Percentiles rank a stretch among this genome's conserved stretches.
Evolutionary conservation across 306 rosid genomes (phyloP).

Genomic region (Begonia loranthoides): DNA sequence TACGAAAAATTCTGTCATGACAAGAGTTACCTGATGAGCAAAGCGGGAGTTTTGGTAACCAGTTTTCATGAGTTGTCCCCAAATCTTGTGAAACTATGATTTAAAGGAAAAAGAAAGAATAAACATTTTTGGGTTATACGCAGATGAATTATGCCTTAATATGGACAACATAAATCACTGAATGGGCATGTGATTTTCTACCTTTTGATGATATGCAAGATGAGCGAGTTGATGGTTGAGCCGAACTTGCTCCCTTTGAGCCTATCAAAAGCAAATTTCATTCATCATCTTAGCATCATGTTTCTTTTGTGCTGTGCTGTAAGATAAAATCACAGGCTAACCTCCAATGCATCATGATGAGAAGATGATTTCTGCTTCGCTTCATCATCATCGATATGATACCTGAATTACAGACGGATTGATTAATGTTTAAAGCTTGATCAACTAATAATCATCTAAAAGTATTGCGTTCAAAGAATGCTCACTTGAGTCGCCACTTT

Average conservation of each 20-base stretch:
- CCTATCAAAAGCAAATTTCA: conserved; percentile 26
- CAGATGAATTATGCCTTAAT: too few species aligned
- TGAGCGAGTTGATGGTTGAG: conserved; percentile 54
- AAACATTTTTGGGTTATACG: too few species aligned
- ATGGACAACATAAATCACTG: too few species aligned
- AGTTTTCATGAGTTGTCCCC: conserved; percentile 99
- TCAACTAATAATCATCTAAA: background rate
- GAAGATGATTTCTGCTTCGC: conserved; percentile 31
- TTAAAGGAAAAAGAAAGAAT: background rate
- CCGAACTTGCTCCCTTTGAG: conserved; percentile 46
- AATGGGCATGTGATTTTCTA: conserved; percentile 4
- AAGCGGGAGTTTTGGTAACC: conserved; percentile 97
- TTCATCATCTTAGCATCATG: background rate
- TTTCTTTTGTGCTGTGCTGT: background rate
- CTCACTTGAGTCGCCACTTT: conserved; percentile 69
- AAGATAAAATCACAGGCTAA: conserved; percentile 17
- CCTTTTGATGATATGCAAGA: conserved; percentile 67
- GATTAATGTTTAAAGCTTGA: too few species aligned
- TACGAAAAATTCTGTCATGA: background rate
- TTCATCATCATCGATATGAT: conserved; percentile 25
- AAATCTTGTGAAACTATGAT: conserved; percentile 66
- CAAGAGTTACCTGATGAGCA: conserved; percentile 71
- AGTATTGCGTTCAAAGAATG: conserved; percentile 11
- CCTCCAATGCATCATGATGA: conserved; percentile 49
- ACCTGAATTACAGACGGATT: conserved; percentile 23